These are phyloP conservation scores for Lachnellula hyalina DNA, from an alignment of 2,329 filamentous ascomycete genomes.

Conservation along the genomic window DNA sequence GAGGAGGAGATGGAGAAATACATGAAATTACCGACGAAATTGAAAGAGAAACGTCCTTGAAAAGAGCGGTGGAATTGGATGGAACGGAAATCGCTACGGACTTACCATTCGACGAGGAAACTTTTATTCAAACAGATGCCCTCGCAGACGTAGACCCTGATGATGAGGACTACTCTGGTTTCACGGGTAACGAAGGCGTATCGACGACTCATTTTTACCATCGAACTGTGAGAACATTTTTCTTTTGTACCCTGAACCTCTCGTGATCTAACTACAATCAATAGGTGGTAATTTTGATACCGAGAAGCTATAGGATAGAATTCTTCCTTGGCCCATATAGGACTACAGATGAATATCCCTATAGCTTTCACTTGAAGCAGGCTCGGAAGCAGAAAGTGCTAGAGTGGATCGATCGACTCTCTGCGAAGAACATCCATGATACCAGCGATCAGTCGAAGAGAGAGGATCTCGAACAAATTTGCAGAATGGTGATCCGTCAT, in stretches of 20 bases:
- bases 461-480: conserved; percentile 5
- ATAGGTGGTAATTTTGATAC: conserved; percentile 13
- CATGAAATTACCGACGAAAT: conserved; percentile 7
- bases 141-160: conserved; percentile 13
- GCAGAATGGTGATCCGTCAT: conserved; percentile 1
- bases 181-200: conserved; percentile 16
- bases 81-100: conserved; percentile 10
- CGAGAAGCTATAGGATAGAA: conserved; percentile 4
- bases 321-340: conserved; percentile 6
- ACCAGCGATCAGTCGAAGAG: background rate
- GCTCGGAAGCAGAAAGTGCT: background rate
- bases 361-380: background rate
- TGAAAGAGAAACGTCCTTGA: background rate
- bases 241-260: background rate
- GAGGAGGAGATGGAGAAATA: background rate
- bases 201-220: conserved; percentile 15
- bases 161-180: conserved; percentile 15
- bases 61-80: conserved; percentile 13
- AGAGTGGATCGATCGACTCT: conserved; percentile 6
- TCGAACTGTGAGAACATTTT: conserved; percentile 8
- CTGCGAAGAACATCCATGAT: background rate
- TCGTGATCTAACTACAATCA: background rate
- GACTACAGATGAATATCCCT: background rate
- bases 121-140: conserved; percentile 7
- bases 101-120: conserved; percentile 7